Base-by-base conservation (phyloP, 176 grass and related monocot species). In the Zea luxurians region DNA sequence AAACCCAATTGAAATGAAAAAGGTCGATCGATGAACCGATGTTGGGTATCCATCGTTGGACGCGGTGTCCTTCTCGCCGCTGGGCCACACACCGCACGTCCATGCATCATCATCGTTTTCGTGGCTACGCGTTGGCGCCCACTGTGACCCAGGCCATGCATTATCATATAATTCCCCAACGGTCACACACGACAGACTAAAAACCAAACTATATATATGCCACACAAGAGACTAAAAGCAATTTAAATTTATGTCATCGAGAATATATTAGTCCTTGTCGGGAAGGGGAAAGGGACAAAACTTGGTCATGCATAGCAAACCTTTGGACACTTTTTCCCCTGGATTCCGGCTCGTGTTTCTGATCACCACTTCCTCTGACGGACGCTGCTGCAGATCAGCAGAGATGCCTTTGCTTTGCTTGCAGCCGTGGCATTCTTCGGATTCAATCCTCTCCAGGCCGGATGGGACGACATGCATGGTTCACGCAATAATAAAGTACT, bases 391-490 rank as follows among this genome's bases (percentile, higher is more conserved):
- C 43, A 62, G 34, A 45, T 34, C 0, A 53, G 35, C 34, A 65
- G 61, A 36, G 47, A 36, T 58, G 69, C 76, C 44, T 82, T 38
- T 46, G 73, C 74, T 87, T 87, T 82, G 68, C 74, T 87, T 83
- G 60, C 60, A 38, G 61, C 80, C 59, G 85, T 87, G 80, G 85
- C 85, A 72, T 86, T 86, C 84, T 53, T 75, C 38, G 18, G 10
- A 66, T 71, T 70, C 40, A 63, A 15, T 37, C 45, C 27, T 27
- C 27, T 27, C 27, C 27, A 27, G 27, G 27, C 27, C 27, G 27
- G 27, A 27, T 27, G 27, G 27, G 27, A 27, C 27, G 27, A 27
- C 27, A 27, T 27, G n/a, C n/a, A n/a, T n/a, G n/a, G n/a, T n/a
- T n/a, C n/a, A n/a, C n/a, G n/a, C n/a, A n/a, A n/a, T n/a, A n/a